Evolutionary conservation across 2,329 filamentous ascomycete genomes (phyloP).

Genomic region (Cladophialophora bantiana): DNA sequence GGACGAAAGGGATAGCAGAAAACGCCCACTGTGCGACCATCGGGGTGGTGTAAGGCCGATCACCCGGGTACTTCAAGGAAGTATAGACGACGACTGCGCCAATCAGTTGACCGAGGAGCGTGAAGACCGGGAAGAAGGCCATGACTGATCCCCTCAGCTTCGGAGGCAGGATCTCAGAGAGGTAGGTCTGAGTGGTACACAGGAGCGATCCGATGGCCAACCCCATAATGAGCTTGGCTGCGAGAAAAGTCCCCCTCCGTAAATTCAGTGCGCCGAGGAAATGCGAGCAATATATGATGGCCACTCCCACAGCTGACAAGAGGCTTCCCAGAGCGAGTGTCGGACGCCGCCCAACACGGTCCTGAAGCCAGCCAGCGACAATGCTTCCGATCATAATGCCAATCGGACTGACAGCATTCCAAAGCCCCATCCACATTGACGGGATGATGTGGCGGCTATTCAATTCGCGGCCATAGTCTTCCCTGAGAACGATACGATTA

Average conservation of each 20-base stretch:
- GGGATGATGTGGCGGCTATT: constrained; percentile 49
- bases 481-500: constrained; percentile 7
- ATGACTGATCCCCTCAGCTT: constrained; percentile 57
- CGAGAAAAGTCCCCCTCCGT: constrained; percentile 52
- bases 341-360: constrained; percentile 50
- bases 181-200: constrained; percentile 56
- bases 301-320: constrained; percentile 49
- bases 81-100: constrained; percentile 53
- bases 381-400: constrained; percentile 51
- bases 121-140: constrained; percentile 59
- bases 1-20: constrained; percentile 51
- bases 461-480: constrained; percentile 47
- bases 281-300: constrained; percentile 47
- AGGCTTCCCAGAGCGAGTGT: constrained; percentile 49
- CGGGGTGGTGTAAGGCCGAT: constrained; percentile 42
- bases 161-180: constrained; percentile 59
- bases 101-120: constrained; percentile 57
- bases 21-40: constrained; percentile 52
- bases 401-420: constrained; percentile 52
- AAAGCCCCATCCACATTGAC: constrained; percentile 55
- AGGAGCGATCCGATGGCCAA: constrained; percentile 55
- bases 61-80: constrained; percentile 38
- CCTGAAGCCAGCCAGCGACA: constrained; percentile 51
- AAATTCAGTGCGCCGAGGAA: constrained; percentile 38
- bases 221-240: constrained; percentile 57